These are phyloP conservation scores for Malassezia brasiliensis DNA, from an alignment of 1,284 basidiomycete genomes.

Conservation along the genomic window DNA sequence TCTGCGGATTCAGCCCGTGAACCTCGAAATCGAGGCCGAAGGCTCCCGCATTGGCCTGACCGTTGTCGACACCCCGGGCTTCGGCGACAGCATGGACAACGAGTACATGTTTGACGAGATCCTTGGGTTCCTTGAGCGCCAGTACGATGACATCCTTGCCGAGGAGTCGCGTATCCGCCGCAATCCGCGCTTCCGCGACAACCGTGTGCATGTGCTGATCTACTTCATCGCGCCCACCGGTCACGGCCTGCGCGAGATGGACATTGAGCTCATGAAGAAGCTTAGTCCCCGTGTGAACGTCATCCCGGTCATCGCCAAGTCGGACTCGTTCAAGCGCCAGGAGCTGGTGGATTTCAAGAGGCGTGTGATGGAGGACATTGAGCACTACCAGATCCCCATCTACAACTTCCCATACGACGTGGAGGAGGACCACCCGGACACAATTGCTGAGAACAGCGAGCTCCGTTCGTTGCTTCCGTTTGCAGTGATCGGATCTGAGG, in stretches of 20 bases:
- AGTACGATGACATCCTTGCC: conserved; percentile 97
- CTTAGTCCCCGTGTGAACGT: conserved; percentile 66
- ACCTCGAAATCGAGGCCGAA: conserved; percentile 95
- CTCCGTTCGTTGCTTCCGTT: conserved; percentile 59
- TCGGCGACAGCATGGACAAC: conserved; percentile 98
- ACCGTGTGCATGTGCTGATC: conserved; percentile 73
- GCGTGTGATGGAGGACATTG: conserved; percentile 96
- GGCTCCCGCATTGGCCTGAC: conserved; percentile 95
- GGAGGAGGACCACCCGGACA: conserved; percentile 96
- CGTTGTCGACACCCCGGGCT: conserved; percentile 96
- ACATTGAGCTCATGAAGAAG: conserved; percentile 60
- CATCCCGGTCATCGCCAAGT: conserved; percentile 96
- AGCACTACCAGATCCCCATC: conserved; percentile 93
- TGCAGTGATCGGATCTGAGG: conserved; percentile 92
- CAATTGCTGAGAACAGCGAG: conserved; percentile 77
- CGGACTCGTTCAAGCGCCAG: conserved; percentile 70
- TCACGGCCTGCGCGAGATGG: conserved; percentile 85
- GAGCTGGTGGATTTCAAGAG: conserved; percentile 77
- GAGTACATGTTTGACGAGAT: conserved; percentile 69
- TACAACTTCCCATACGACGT: conserved; percentile 99
- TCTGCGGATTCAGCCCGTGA: conserved; percentile 88
- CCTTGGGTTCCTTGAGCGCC: conserved; percentile 88
- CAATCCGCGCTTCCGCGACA: conserved; percentile 97
- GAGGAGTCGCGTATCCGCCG: conserved; percentile 99
- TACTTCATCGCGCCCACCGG: conserved; percentile 97